These are phyloP conservation scores for Cymbidium sinense DNA, from an alignment of 106 monocot genomes.

Conservation along the genomic window DNA sequence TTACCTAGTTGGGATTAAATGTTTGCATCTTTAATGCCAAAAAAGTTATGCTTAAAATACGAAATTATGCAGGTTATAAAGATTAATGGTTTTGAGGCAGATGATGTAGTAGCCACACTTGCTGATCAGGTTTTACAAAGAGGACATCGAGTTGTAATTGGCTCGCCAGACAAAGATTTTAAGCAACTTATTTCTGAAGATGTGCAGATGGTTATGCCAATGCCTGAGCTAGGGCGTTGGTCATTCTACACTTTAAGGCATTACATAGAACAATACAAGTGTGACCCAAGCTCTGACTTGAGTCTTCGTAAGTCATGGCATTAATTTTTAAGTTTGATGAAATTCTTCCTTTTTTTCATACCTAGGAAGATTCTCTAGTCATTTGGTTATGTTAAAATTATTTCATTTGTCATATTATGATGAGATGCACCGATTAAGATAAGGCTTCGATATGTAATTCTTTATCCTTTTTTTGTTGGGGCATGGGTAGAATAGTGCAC, in stretches of 20 bases:
- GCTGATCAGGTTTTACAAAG: conserved; percentile 70
- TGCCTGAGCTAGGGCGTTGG: conserved; percentile 83
- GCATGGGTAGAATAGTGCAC: background rate
- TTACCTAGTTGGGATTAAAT: background rate
- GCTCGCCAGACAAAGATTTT: conserved; percentile 98
- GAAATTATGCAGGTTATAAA: conserved; percentile 73
- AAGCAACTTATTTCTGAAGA: conserved; percentile 89
- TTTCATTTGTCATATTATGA: background rate
- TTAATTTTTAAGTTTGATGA: background rate
- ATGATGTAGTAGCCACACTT: conserved; percentile 88
- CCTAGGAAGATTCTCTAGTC: background rate
- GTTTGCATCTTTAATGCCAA: background rate
- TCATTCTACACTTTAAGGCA: conserved; percentile 86
- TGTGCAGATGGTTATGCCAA: conserved; percentile 93
- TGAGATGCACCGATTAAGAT: background rate
- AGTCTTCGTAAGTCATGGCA: conserved; percentile 76
- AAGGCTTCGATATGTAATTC: no score
- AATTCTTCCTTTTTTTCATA: background rate
- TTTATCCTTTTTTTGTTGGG: background rate
- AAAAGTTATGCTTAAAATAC: conserved; percentile 1
- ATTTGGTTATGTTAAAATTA: background rate
- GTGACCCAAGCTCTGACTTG: conserved; percentile 75
- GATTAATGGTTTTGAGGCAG: conserved; percentile 82
- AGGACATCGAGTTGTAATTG: conserved; percentile 76
- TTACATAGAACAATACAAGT: conserved; percentile 77